Percentiles rank a stretch among this genome's conserved stretches.
These are phyloP conservation scores for Diplodia mutila DNA, from an alignment of 2,329 filamentous ascomycete species.

Conservation along the genomic window DNA sequence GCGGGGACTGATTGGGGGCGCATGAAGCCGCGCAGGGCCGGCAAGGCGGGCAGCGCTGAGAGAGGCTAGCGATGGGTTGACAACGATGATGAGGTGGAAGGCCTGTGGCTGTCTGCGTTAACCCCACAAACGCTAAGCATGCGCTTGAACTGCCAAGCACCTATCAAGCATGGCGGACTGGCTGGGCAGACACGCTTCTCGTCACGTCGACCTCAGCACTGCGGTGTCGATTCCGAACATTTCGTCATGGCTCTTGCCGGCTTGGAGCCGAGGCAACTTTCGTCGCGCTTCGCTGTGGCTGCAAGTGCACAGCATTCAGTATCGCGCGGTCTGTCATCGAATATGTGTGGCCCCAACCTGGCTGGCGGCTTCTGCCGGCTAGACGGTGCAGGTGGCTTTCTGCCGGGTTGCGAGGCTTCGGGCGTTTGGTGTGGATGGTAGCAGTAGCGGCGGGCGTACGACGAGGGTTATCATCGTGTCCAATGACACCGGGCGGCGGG, in stretches of 20 bases:
- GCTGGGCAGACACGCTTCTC: background rate
- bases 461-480: background rate
- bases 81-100: background rate
- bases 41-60: background rate
- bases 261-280: no score
- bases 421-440: background rate
- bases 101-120: background rate
- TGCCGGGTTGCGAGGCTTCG: no score
- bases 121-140: conserved; percentile 16
- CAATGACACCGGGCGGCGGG: background rate
- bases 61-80: background rate
- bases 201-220: background rate
- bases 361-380: background rate
- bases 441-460: background rate
- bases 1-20: no score
- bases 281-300: no score
- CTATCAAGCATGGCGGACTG: background rate
- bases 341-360: background rate
- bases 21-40: background rate
- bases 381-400: no score
- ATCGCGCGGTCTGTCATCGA: background rate
- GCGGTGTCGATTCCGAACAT: background rate
- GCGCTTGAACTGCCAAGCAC: background rate
- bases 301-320: no score
- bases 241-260: background rate